Evolutionary conservation across 2,329 filamentous ascomycete genomes (phyloP).

Genomic region (Exophiala alcalophila): DNA sequence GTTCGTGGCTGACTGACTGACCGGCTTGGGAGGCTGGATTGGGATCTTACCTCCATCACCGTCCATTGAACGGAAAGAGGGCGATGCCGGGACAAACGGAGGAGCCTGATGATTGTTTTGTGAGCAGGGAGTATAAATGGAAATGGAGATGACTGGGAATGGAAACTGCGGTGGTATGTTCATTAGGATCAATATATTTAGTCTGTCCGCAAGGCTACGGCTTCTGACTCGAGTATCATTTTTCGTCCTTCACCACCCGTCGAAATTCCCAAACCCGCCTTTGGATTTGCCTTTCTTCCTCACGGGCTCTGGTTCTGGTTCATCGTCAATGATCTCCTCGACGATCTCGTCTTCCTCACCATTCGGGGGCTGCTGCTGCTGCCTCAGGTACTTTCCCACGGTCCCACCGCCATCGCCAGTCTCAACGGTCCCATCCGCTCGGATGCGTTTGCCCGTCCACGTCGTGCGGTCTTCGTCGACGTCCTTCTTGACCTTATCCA

Average conservation of each 20-base stretch:
- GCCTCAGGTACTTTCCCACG: constrained; percentile 73
- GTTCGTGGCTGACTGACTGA: too few species aligned
- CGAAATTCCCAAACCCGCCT: constrained; percentile 90
- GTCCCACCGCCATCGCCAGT: constrained; percentile 47
- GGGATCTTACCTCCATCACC: too few species aligned
- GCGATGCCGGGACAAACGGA: too few species aligned
- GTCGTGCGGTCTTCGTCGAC: constrained; percentile 67
- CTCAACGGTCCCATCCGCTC: constrained; percentile 60
- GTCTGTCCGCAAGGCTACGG: too few species aligned
- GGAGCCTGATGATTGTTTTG: too few species aligned
- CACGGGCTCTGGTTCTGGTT: constrained; percentile 66
- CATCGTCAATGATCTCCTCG: constrained; percentile 59
- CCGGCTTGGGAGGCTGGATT: too few species aligned
- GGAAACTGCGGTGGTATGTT: too few species aligned
- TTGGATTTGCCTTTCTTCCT: constrained; percentile 76
- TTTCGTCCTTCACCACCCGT: constrained; percentile 65
- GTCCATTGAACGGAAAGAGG: too few species aligned
- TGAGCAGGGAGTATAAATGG: too few species aligned
- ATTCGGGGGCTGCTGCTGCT: constrained; percentile 30
- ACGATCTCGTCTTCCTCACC: constrained; percentile 57
- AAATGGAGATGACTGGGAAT: too few species aligned
- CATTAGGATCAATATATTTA: too few species aligned
- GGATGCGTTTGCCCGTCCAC: constrained; percentile 91
- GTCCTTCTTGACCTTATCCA: constrained; percentile 40
- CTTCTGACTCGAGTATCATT: too few species aligned